Conservation (phyloP, 805 yeast genomes). For the Kluyveromyces starmeri region DNA sequence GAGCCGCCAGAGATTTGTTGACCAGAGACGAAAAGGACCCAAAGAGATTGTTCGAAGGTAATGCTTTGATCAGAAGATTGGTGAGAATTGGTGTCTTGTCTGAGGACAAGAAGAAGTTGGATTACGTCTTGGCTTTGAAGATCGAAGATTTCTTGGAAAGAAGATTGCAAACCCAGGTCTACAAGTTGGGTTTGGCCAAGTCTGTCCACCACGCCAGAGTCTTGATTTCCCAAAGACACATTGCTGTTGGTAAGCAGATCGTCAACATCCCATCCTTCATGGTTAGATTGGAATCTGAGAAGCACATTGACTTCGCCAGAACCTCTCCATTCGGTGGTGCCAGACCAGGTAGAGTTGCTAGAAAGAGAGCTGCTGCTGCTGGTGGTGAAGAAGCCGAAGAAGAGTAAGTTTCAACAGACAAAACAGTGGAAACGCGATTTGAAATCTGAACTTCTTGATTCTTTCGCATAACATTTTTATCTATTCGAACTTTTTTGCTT, state of each 20-base stretch:
- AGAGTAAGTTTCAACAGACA: too few species aligned
- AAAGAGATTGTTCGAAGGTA: constrained; percentile 99
- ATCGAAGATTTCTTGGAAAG: constrained; percentile 99
- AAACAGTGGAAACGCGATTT: too few species aligned
- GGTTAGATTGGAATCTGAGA: constrained; percentile 99
- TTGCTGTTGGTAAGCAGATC: constrained; percentile 99
- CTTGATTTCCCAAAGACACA: constrained; percentile 97
- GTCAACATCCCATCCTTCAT: constrained; percentile 98
- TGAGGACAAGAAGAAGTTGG: constrained; percentile 99
- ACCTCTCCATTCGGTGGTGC: constrained; percentile 99
- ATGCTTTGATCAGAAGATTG: constrained; percentile 98
- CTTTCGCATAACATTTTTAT: too few species aligned
- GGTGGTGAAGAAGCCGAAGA: constrained; percentile 69
- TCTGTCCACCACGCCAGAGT: constrained; percentile 99
- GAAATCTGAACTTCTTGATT: too few species aligned
- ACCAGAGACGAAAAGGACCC: constrained; percentile 99
- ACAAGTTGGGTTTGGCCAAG: constrained; percentile 99
- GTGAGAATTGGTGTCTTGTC: constrained; percentile 98
- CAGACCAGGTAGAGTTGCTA: constrained; percentile 99
- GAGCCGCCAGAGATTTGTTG: constrained; percentile 99
- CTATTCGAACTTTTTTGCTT: too few species aligned
- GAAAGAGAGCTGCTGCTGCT: constrained; percentile 74
- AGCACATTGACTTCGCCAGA: constrained; percentile 99
- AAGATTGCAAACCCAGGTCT: constrained; percentile 99
- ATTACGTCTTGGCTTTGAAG: constrained; percentile 97